Conservation (phyloP, 805 yeast species). For the Pichia ethanolica region DNA sequence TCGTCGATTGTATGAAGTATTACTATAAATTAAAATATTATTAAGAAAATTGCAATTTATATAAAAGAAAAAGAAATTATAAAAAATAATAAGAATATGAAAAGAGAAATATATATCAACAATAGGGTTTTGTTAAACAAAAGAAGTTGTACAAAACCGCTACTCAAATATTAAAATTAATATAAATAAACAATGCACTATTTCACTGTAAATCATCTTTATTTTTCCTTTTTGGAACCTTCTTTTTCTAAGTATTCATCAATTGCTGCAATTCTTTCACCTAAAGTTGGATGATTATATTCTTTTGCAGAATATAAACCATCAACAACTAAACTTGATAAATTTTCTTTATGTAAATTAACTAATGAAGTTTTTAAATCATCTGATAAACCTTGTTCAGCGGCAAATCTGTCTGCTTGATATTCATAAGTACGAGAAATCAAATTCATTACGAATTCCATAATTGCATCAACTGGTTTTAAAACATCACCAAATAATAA, state of each 20-base stretch:
- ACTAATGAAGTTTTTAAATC: conserved; percentile 68
- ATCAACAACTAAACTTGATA: conserved; percentile 83
- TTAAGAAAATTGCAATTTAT: too few relatives aligned
- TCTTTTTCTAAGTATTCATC: conserved; percentile 28
- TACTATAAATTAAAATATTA: too few relatives aligned
- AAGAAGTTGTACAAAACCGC: too few relatives aligned
- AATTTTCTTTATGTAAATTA: conserved; percentile 69
- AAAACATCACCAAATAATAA: conserved; percentile 69
- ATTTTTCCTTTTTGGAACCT: conserved; percentile 15
- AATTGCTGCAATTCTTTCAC: conserved; percentile 80
- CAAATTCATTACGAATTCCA: conserved; percentile 60
- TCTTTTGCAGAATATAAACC: conserved; percentile 83
- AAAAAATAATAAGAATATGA: too few relatives aligned
- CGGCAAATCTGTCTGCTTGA: conserved; percentile 88
- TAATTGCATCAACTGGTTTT: conserved; percentile 65
- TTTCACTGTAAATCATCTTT: neutral
- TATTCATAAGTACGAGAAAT: conserved; percentile 84
- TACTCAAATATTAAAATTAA: neutral
- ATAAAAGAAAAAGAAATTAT: too few relatives aligned
- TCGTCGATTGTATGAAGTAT: too few relatives aligned
- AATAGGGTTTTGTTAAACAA: too few relatives aligned
- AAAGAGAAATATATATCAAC: too few relatives aligned
- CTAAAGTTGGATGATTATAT: conserved; percentile 84
- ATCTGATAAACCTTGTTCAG: conserved; percentile 59
- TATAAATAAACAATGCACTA: too few relatives aligned